These are phyloP conservation scores for Ogataea pilisensis DNA, from an alignment of 805 yeast species.

Conservation along the genomic window DNA sequence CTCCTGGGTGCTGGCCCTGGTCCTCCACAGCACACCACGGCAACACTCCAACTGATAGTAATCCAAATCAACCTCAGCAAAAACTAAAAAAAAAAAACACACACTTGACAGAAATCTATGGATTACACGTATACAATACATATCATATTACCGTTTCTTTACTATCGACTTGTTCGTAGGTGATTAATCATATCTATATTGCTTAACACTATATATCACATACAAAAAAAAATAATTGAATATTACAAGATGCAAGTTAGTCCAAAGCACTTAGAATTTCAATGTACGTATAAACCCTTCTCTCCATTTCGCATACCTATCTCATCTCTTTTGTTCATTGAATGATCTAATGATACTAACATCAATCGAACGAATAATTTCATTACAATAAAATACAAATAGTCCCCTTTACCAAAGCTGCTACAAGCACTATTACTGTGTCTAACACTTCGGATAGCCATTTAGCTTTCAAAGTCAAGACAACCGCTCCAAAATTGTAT, in stretches of 20 bases:
- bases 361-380: neutral
- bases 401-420: conserved; percentile 75
- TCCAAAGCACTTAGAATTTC: conserved; percentile 71
- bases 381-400: too few relatives aligned
- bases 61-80: neutral
- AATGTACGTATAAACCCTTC: conserved; percentile 51
- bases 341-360: neutral
- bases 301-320: neutral
- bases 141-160: neutral
- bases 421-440: conserved; percentile 57
- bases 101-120: neutral
- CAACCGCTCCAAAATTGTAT: conserved; percentile 93
- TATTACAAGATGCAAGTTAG: conserved; percentile 57
- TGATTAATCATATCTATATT: neutral
- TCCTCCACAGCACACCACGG: neutral
- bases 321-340: neutral
- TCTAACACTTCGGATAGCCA: conserved; percentile 52
- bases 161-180: neutral
- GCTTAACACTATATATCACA: neutral
- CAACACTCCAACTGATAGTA: neutral
- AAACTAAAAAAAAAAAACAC: neutral
- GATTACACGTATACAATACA: neutral
- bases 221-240: neutral
- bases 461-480: conserved; percentile 91
- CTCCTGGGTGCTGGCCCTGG: too few relatives aligned